Base-by-base conservation (phyloP, 257 asterid genomes). In the Nicotiana noctiflora region DNA sequence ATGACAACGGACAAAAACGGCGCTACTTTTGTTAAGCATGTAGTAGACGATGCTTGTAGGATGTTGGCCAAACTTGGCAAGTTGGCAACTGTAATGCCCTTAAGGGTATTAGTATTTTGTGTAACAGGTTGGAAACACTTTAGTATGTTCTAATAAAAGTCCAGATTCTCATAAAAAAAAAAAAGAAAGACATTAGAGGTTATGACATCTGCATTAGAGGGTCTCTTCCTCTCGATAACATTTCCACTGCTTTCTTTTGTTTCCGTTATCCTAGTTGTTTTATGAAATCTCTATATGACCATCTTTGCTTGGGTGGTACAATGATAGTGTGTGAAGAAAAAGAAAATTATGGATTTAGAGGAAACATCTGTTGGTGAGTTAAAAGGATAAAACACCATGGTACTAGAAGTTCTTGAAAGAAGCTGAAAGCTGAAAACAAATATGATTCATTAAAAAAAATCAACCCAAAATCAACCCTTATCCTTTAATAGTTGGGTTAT, bases 401-500 rank as follows among this genome's bases (percentile, higher is more conserved):
- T 7, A 72, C 60, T 46, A 72, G 21, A 6, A 13, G 60, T 12
- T 72, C 77, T 46, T 72, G 40, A 44, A 72, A 46, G 60, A 72
- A 23, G 78, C 3, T 70, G 77, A 70, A 68, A 68, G 77, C 21
- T 68, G 21, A 55, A 27, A 70, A 19, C 8, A 21, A 21, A 72
- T 46, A 72, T 31, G 8, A 72, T 72, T 72, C 77, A 44, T 23
- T 72, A 72, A 19, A 27, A 70, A 44, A 31, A 70, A 13, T 25
- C 27, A 25, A 25, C 27, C 27, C 27, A 25, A 21, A 21, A 23
- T 72, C 60, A 72, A 46, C 78, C 34, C 59, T 70, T 70, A 70
- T 9, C 77, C 77, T 44, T 44, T 70, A 46, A 72, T 19, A 72
- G 78, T 72, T 72, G 78, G 40, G 60, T 46, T 55, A 55, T 55